Percentiles rank a stretch among this genome's conserved stretches.
phyloP scores from a whole-genome alignment of 2,329 filamentous ascomycete species.

The Colletotrichum incanum region DNA sequence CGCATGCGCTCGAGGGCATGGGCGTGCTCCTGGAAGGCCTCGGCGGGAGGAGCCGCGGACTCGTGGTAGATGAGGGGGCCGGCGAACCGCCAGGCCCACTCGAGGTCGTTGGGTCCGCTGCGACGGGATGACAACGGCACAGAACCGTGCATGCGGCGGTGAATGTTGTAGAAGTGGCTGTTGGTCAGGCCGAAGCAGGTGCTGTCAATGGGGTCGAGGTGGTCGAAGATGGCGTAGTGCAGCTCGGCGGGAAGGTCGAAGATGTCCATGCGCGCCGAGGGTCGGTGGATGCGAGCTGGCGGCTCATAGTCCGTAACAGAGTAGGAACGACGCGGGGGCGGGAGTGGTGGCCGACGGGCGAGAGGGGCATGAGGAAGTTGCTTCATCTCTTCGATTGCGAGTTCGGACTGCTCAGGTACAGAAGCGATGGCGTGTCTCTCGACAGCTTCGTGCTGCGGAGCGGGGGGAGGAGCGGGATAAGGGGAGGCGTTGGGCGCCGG shows the following conservation, averaged over 20 bases:
- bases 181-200: conserved; percentile 74
- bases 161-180: conserved; percentile 72
- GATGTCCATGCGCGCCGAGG: conserved; percentile 63
- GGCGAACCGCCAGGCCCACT: conserved; percentile 75
- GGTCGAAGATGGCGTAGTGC: conserved; percentile 73
- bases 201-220: conserved; percentile 76
- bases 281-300: conserved; percentile 62
- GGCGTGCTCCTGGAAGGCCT: conserved; percentile 31
- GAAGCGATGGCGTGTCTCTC: conserved; percentile 36
- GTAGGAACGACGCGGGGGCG: conserved; percentile 69
- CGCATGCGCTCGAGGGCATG: conserved; percentile 62
- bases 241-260: conserved; percentile 71
- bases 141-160: conserved; percentile 68
- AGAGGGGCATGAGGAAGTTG: conserved; percentile 42
- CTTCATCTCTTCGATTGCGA: conserved; percentile 40
- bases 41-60: conserved; percentile 22
- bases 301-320: conserved; percentile 75
- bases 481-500: conserved; percentile 19
- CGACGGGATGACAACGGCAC: conserved; percentile 72
- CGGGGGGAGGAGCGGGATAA: conserved; percentile 13
- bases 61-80: conserved; percentile 57
- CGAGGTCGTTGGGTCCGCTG: conserved; percentile 73
- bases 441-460: conserved; percentile 12
- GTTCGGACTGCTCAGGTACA: conserved; percentile 44
- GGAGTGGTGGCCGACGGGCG: conserved; percentile 53